These are phyloP conservation scores for Cyberlindnera maritima DNA, from an alignment of 805 yeast species.

Conservation along the genomic window DNA sequence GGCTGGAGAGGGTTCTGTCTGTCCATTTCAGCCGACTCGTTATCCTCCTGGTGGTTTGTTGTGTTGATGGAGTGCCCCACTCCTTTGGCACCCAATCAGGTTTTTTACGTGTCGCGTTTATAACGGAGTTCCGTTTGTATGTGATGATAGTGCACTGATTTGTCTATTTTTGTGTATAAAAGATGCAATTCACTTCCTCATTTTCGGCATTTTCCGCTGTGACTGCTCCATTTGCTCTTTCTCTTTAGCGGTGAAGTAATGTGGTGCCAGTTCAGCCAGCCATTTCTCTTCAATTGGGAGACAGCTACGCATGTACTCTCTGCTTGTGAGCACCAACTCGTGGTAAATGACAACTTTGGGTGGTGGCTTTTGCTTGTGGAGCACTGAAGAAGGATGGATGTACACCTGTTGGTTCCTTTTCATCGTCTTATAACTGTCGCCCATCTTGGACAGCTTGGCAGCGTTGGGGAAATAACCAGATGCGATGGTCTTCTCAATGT, in stretches of 20 bases:
- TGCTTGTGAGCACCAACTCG: conserved; percentile 79
- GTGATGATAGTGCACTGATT: too few species aligned
- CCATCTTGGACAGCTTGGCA: conserved; percentile 79
- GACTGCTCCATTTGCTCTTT: conserved; percentile 20
- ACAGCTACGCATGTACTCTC: conserved; percentile 84
- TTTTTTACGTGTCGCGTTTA: background rate
- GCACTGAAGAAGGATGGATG: conserved; percentile 83
- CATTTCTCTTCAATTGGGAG: conserved; percentile 70
- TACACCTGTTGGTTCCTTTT: conserved; percentile 69
- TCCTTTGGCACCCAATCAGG: background rate
- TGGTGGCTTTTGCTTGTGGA: conserved; percentile 66
- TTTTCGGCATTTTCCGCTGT: conserved; percentile 21
- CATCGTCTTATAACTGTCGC: conserved; percentile 61
- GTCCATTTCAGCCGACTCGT: conserved; percentile 16
- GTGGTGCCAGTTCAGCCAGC: conserved; percentile 75
- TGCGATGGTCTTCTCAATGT: conserved; percentile 79
- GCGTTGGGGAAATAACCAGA: conserved; percentile 97
- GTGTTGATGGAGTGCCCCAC: background rate
- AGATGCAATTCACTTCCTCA: conserved; percentile 8
- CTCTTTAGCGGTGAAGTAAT: conserved; percentile 28
- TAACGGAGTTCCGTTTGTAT: too few species aligned
- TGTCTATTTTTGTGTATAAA: too few species aligned
- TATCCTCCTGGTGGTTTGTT: background rate
- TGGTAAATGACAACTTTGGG: conserved; percentile 75
- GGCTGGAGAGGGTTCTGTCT: conserved; percentile 20